These are phyloP conservation scores for Sporothrix euskadiensis DNA, from an alignment of 2,329 filamentous ascomycete genomes.

Conservation along the genomic window DNA sequence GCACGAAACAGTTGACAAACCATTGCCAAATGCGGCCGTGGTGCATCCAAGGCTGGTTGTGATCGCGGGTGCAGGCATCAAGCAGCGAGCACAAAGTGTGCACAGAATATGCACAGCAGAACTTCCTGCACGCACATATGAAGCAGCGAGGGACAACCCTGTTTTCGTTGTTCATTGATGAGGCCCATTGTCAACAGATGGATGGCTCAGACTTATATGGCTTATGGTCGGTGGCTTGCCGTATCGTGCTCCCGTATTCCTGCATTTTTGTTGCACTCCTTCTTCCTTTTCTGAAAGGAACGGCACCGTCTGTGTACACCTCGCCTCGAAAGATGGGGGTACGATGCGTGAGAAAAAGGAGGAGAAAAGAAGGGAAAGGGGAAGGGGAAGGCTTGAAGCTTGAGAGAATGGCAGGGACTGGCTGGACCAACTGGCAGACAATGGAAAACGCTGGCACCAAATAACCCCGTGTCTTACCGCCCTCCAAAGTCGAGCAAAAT, in stretches of 20 bases:
- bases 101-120: not conserved
- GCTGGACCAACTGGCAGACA: not conserved
- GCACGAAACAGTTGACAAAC: not conserved
- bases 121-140: not conserved
- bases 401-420: not conserved
- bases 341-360: not conserved
- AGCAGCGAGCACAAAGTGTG: not conserved
- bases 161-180: not conserved
- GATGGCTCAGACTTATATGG: not conserved
- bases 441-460: slow-evolving; percentile 17
- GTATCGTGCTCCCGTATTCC: slow-evolving; percentile 1
- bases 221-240: not conserved
- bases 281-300: slow-evolving; percentile 16
- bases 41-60: not conserved
- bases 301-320: not conserved
- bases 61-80: not conserved
- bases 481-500: not conserved
- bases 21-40: not conserved
- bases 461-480: slow-evolving; percentile 10
- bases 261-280: not conserved
- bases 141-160: not conserved
- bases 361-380: not conserved
- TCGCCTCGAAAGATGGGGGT: not conserved
- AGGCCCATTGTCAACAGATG: not conserved
- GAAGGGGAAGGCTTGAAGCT: not conserved